Base-by-base conservation (phyloP, 768 basidiomycete genomes). In the Hypholoma fasciculare region DNA sequence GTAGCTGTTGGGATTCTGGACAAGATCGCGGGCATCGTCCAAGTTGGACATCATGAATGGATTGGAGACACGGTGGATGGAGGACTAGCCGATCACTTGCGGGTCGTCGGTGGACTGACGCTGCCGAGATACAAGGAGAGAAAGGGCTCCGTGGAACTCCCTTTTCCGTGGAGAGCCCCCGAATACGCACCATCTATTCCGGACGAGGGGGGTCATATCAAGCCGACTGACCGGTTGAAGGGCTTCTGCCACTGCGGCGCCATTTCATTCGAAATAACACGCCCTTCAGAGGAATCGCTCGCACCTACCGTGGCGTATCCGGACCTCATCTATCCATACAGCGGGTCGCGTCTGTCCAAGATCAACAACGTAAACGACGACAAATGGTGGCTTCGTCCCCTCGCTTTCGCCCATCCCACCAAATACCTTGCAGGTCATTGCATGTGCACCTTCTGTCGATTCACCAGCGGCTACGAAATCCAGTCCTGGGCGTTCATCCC, bases 31-130 rank as follows among this genome's bases (percentile, higher is more conserved):
- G 70, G 67, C 1, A 59, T 73, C n/a, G 54, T 68, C 5, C 60
- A 63, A 37, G 52, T 64, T 9, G 61, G 57, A 4, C 61, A 55
- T 26, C 73, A 74, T 51, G 65, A 66, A 11, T 71, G 56, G 42
- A 61, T 74, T 19, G 63, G 49, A 7, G 68, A 71, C 46, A 73
- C 73, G 0, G 34, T 70, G n/a, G 72, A 74, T 57, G 73, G 73
- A 0, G 73, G 73, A 1, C 40, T 73, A 7, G 70, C 71, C 3
- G 65, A 73, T 43, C 69, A 71, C 17, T 40, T 71, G 4, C 57
- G 51, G 19, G 42, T 23, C 1, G 48, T 65, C 16, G 62, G 63
- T 16, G 66, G 66, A 13, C 42, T 64, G 2, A 49, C 58, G 26
- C 56, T 74, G 27, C 58, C 61, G 17, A 52, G 69, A 34, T 69